Percentiles rank a stretch among this genome's conserved stretches.
phyloP scores from a whole-genome alignment of 192 early-diverging fungal genomes.

The Linnemannia elongata region DNA sequence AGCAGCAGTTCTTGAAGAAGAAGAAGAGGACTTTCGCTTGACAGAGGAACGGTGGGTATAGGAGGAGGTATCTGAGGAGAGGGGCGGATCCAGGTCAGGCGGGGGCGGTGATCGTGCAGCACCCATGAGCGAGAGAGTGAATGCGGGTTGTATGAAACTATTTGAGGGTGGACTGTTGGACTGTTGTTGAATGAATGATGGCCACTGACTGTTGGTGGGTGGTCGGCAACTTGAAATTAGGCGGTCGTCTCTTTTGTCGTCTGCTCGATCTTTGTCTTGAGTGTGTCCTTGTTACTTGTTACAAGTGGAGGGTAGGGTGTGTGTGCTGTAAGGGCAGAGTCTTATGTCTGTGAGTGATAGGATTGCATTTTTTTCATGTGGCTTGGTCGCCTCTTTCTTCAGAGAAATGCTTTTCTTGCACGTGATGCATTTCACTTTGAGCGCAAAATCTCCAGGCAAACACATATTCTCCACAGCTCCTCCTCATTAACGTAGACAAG shows the following conservation, averaged over 20 bases:
- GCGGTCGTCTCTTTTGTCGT: neutral
- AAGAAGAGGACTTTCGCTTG: constrained; percentile 34
- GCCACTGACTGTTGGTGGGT: neutral
- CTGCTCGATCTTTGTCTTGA: neutral
- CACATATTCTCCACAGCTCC: no score
- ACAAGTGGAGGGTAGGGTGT: no score
- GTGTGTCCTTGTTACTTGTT: neutral
- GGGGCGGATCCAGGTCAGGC: constrained; percentile 31
- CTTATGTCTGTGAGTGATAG: no score
- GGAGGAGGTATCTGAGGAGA: neutral
- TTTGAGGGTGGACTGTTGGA: neutral
- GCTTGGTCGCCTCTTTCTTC: no score
- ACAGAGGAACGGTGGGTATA: constrained; percentile 19
- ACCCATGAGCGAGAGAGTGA: constrained; percentile 25
- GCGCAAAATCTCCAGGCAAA: no score
- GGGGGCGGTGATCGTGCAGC: constrained; percentile 32
- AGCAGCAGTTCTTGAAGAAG: constrained; percentile 9
- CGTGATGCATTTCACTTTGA: no score
- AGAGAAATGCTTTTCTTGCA: no score
- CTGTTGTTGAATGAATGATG: neutral
- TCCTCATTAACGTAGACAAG: no score
- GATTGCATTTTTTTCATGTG: no score
- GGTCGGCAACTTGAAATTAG: neutral
- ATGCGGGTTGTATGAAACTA: neutral
- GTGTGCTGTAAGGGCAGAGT: no score